Evolutionary conservation across 2,329 filamentous ascomycete genomes (phyloP).

Genomic region (Hypoxylon sp.): DNA sequence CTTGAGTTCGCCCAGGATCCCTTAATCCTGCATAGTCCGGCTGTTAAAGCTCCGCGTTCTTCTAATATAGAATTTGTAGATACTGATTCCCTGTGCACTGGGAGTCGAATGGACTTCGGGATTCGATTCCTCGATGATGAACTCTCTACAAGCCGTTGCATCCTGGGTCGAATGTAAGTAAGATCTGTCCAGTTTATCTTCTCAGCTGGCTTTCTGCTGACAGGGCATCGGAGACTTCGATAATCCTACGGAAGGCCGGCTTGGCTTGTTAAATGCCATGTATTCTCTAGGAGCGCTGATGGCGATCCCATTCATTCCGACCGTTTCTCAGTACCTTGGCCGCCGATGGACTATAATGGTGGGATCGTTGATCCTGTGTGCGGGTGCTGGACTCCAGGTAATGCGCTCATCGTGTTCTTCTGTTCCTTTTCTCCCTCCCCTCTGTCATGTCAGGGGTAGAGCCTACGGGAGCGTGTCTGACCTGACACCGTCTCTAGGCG

Average conservation of each 20-base stretch:
- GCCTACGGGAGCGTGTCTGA: constrained; percentile 51
- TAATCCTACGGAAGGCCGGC: constrained; percentile 57
- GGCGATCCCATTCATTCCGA: constrained; percentile 60
- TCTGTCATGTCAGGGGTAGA: background rate
- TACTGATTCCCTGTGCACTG: constrained; percentile 59
- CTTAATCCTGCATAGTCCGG: background rate
- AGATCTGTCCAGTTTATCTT: background rate
- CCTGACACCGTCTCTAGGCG: constrained; percentile 50
- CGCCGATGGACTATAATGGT: constrained; percentile 60
- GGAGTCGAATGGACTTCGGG: constrained; percentile 62
- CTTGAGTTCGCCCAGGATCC: background rate
- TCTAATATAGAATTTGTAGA: constrained; percentile 33
- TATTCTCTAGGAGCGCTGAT: constrained; percentile 60
- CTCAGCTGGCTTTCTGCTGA: constrained; percentile 12
- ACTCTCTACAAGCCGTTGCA: constrained; percentile 59
- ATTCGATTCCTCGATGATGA: constrained; percentile 63
- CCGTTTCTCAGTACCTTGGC: constrained; percentile 58
- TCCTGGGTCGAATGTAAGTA: constrained; percentile 58
- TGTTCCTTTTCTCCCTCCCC: background rate
- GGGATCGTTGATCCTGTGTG: constrained; percentile 56
- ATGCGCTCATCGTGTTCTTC: constrained; percentile 47
- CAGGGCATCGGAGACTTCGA: constrained; percentile 56
- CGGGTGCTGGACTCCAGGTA: constrained; percentile 58
- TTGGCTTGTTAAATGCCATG: constrained; percentile 61
- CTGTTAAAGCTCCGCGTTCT: background rate